These are phyloP conservation scores for Truncatella angustata DNA, from an alignment of 2,329 filamentous ascomycete genomes.

Conservation along the genomic window DNA sequence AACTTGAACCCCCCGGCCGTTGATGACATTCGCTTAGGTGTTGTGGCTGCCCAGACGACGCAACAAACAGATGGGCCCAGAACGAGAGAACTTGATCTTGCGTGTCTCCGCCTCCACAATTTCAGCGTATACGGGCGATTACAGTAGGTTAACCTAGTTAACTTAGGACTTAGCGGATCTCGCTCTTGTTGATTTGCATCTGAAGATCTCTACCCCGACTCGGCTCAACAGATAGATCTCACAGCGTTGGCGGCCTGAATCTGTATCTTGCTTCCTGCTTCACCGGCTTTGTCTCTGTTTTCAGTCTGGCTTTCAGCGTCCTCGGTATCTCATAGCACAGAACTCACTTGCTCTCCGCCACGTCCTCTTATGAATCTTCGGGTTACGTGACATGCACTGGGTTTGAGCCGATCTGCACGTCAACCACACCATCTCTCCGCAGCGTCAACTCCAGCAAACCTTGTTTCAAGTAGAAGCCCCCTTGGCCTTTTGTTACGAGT, in stretches of 20 bases:
- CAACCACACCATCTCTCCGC: background rate
- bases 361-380: too few relatives aligned
- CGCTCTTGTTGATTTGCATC: background rate
- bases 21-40: background rate
- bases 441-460: conserved; percentile 7
- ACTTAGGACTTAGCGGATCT: conserved; percentile 1
- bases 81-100: background rate
- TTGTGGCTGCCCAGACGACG: conserved; percentile 8
- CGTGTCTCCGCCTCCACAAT: conserved; percentile 9
- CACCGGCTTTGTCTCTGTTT: too few relatives aligned
- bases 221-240: too few relatives aligned
- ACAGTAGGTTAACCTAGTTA: too few relatives aligned
- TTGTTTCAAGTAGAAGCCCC: conserved; percentile 1
- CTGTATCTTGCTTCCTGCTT: too few relatives aligned
- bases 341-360: too few relatives aligned
- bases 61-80: conserved; percentile 9
- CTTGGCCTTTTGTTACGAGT: conserved; percentile 3
- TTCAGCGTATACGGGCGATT: background rate
- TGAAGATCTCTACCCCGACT: too few relatives aligned
- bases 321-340: too few relatives aligned
- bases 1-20: background rate
- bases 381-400: too few relatives aligned
- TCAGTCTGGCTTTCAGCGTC: too few relatives aligned
- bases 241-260: too few relatives aligned
- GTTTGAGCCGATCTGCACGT: background rate